phyloP scores from a whole-genome alignment of 768 basidiomycete species.

The Tulasnella sp. region DNA sequence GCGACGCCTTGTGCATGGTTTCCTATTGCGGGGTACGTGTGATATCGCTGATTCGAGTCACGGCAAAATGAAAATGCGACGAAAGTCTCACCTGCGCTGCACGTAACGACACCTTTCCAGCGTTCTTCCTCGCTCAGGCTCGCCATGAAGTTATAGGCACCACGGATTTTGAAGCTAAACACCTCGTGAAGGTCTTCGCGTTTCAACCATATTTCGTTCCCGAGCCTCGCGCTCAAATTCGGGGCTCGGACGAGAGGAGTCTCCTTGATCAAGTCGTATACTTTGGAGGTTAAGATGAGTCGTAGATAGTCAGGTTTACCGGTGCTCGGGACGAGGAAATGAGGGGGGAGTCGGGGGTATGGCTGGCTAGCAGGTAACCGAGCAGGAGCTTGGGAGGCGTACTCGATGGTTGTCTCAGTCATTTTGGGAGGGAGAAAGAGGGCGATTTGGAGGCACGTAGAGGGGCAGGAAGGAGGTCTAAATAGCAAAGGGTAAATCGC shows the following conservation, averaged over 20 bases:
- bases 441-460: neutral
- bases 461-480: too few species aligned
- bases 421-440: neutral
- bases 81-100: constrained; percentile 84
- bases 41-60: neutral
- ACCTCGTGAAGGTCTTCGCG: constrained; percentile 95
- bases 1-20: constrained; percentile 99
- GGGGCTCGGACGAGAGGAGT: constrained; percentile 82
- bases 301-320: constrained; percentile 77
- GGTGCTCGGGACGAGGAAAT: constrained; percentile 44
- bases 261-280: constrained; percentile 79
- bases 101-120: constrained; percentile 96
- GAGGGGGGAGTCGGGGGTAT: constrained; percentile 56
- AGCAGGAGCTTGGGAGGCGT: constrained; percentile 8
- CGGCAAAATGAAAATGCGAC: neutral
- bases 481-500: too few species aligned
- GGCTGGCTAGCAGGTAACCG: neutral
- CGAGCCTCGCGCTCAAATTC: constrained; percentile 75
- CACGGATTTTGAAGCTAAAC: constrained; percentile 97
- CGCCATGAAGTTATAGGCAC: constrained; percentile 98
- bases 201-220: constrained; percentile 92
- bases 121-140: constrained; percentile 73
- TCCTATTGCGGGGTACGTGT: too few species aligned
- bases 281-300: constrained; percentile 77
- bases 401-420: constrained; percentile 9